Percentiles rank a stretch among this genome's conserved stretches.
Conservation (phyloP, 1,139 yeast species). For the Candida freyschussii region DNA sequence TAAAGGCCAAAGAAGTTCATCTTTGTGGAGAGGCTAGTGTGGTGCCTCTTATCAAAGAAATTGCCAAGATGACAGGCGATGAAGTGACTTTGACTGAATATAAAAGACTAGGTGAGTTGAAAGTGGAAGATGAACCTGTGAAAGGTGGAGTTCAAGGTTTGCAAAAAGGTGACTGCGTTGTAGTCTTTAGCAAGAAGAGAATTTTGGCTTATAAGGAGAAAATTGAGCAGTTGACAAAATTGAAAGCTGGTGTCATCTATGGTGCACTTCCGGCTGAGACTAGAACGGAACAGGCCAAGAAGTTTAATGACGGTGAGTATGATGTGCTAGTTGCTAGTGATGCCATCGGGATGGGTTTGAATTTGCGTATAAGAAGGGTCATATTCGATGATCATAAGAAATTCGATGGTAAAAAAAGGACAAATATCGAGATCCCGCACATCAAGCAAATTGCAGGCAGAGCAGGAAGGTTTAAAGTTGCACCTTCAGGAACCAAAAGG, state of each 20-base stretch:
- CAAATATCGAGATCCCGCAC: constrained; percentile 53
- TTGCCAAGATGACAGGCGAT: constrained; percentile 74
- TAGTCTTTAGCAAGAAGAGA: constrained; percentile 73
- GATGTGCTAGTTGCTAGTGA: constrained; percentile 90
- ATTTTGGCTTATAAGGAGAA: constrained; percentile 62
- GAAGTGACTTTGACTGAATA: constrained; percentile 63
- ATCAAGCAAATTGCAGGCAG: constrained; percentile 94
- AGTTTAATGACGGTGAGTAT: constrained; percentile 70
- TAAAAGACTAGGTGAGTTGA: constrained; percentile 67
- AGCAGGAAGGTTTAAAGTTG: constrained; percentile 72
- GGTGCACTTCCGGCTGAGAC: constrained; percentile 98
- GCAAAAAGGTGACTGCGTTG: constrained; percentile 79
- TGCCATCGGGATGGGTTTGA: constrained; percentile 97
- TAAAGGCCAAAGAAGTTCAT: constrained; percentile 79
- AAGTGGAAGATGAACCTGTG: constrained; percentile 44
- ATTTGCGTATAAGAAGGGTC: constrained; percentile 74
- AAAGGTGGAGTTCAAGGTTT: constrained; percentile 34
- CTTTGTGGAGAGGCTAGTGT: constrained; percentile 91
- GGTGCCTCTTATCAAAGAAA: constrained; percentile 54
- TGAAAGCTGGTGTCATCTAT: constrained; percentile 83
- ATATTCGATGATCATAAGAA: constrained; percentile 66
- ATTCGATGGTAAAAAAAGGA: constrained; percentile 58
- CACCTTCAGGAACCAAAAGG: constrained; percentile 21
- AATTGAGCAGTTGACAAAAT: constrained; percentile 55
- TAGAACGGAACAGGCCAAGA: constrained; percentile 74